Base-by-base conservation (phyloP, 257 asterid genomes). In the Misopates orontium region DNA sequence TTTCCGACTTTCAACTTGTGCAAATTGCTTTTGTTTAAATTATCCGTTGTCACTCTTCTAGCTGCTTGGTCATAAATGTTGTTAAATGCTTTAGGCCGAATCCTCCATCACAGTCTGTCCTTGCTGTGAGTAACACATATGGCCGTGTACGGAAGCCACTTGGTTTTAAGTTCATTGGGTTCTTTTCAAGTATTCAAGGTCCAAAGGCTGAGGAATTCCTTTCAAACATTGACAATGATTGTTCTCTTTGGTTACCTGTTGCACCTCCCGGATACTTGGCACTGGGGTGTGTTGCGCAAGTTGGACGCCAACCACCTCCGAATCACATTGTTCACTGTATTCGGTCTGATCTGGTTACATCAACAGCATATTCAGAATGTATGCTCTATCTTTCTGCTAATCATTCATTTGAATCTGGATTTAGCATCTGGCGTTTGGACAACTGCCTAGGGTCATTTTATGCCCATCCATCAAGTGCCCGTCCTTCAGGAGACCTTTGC, bases 261-360 rank as follows among this genome's bases (percentile, higher is more conserved):
- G 89, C 99, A 36, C 99, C 99, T 72, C 90, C 96, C 39, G 99
- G 99, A 67, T 93, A 90, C 82, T 67, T 83, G 79, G 88, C 97
- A 32, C 58, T 90, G 65, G 99, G 99, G 64, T 90, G 97, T 80
- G 96, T 93, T 77, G 95, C 91, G 23, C 84, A 90, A 70, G 74
- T 82, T 67, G 99, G 99, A 74, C 71, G 73, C 61, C 95, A 84
- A 69, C 90, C 94, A 52, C 99, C 99, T 44, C 92, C 95, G 40
- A 85, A 77, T 86, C 97, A 93, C 78, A 73, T 81, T 68, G 95
- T 93, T 77, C 84, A 93, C 67, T 93, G 99, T 77, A 74, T 93
- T 78, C 95, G 97, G 71, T 82, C 94, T 80, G 99, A 93, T 82
- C 83, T 93, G 66, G 95, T 86, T 67, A 86, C 97, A 24, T 85